A percentile compares a stretch with the other conserved stretches of the same genome.
Conservation (phyloP, 106 monocot species). For the Cymbidium sinense region DNA sequence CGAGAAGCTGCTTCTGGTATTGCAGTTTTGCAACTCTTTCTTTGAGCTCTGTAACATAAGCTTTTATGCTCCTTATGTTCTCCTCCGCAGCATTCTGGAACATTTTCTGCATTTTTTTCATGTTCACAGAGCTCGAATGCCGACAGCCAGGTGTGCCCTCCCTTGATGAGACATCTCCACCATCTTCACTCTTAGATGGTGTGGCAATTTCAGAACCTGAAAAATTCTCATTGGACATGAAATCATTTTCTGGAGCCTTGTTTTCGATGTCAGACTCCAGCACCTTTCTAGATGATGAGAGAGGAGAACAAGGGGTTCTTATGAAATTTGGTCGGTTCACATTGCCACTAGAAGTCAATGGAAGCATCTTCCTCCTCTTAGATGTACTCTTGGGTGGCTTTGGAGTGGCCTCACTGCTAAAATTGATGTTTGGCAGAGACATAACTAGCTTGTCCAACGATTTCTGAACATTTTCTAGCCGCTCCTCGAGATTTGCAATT, state of each 20-base stretch:
- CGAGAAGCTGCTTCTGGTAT: slow-evolving; percentile 96
- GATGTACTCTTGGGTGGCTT: slow-evolving; percentile 42
- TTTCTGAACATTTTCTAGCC: slow-evolving; percentile 90
- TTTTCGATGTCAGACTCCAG: slow-evolving; percentile 62
- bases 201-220: slow-evolving; percentile 46
- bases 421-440: slow-evolving; percentile 54
- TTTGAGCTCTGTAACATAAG: slow-evolving; percentile 93
- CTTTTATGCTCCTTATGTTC: slow-evolving; percentile 81
- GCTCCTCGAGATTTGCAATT: slow-evolving; percentile 75
- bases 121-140: slow-evolving; percentile 45
- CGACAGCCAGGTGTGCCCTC: slow-evolving; percentile 64
- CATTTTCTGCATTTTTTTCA: slow-evolving; percentile 96
- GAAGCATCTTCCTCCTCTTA: slow-evolving; percentile 68
- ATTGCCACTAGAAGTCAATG: slow-evolving; percentile 42
- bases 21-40: slow-evolving; percentile 95
- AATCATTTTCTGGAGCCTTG: slow-evolving; percentile 42
- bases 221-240: slow-evolving; percentile 11
- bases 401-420: slow-evolving; percentile 14
- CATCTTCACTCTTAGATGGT: slow-evolving; percentile 62
- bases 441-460: slow-evolving; percentile 85
- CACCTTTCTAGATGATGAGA: slow-evolving; percentile 36
- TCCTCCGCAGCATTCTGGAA: slow-evolving; percentile 99
- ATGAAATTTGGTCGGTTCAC: slow-evolving; percentile 43
- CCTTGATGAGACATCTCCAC: slow-evolving; percentile 54
- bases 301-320: slow-evolving; percentile 88